Base-by-base conservation (phyloP, 2,329 filamentous ascomycete species). In the Leptographium wingfieldii region DNA sequence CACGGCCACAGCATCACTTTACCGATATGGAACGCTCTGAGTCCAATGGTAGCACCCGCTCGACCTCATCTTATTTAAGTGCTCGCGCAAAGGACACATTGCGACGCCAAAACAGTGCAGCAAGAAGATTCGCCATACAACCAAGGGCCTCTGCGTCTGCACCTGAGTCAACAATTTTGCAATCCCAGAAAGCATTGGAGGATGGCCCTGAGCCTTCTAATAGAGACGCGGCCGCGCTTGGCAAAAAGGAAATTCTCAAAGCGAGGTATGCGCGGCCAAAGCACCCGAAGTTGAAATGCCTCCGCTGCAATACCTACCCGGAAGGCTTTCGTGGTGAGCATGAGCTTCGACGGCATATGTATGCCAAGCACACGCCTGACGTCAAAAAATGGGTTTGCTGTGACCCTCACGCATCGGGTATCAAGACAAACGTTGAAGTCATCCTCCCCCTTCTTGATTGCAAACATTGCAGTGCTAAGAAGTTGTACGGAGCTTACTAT, bases 401-500 rank as follows among this genome's bases (percentile, higher is more conserved):
- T 38, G 80, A 85, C 63, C 82, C 83, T 1, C 67, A 69, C 12
- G 65, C 67, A 0, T 68, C 67, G 19, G 76, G 76, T 9, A 68
- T 76, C 3, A 64, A 66, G 22, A 70, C 72, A 62, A 65, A 72
- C 74, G 80, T 71, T 66, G 77, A 66, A 69, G 83, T 74, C 72
- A 79, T 80, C 73, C 80, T 73, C 58, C 85, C 91, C 49, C 80
- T 97, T 40, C 76, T 78, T 57, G 87, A 87, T 65, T 96, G 92
- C 81, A 95, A 95, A 72, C 82, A 88, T 55, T 97, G 92, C 71
- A 80, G 79, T 56, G 80, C 80, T 53, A 75, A 80, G 59, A 96
- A 96, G 76, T 80, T 82, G 61, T 97, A 97, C 67, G 88, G 88
- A 3, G 89, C 88, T 19, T 94, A 96, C 74, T 96, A 97, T 74